Conservation (phyloP, 306 rosid species). For the Acacia acuminata region DNA sequence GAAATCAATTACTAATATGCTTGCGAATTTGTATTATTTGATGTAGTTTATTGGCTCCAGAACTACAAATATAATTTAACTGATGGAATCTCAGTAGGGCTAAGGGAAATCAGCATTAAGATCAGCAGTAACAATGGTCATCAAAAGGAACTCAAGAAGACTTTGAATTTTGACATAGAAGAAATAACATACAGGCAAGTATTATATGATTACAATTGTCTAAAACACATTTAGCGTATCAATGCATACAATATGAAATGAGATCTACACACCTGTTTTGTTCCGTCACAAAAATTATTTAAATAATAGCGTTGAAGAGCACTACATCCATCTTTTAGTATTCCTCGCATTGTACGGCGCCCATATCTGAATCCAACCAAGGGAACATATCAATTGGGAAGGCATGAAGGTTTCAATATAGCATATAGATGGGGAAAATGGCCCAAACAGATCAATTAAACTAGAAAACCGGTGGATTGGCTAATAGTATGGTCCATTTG, state of each 20-base stretch:
- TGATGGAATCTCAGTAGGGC: background rate
- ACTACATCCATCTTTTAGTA: slow-evolving; percentile 66
- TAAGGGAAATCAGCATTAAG: background rate
- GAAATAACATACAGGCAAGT: slow-evolving; percentile 7
- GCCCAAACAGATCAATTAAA: background rate
- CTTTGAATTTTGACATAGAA: slow-evolving; percentile 22
- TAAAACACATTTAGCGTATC: background rate
- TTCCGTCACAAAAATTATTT: slow-evolving; percentile 77
- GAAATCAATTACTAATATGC: background rate
- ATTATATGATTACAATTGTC: background rate
- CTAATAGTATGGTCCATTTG: background rate
- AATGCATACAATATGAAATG: slow-evolving; percentile 20
- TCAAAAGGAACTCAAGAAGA: slow-evolving; percentile 11
- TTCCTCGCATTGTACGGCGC: slow-evolving; percentile 69
- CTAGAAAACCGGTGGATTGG: background rate
- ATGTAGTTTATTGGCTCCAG: background rate
- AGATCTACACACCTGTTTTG: slow-evolving; percentile 64
- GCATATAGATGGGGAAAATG: background rate
- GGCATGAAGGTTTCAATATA: background rate
- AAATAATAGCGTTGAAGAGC: slow-evolving; percentile 76
- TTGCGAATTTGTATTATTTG: background rate
- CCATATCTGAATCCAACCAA: slow-evolving; percentile 61
- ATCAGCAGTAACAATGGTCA: background rate
- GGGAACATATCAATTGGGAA: slow-evolving; percentile 13
- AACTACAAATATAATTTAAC: background rate